Conservation (phyloP, 352 stramenopile species). For the Vaucheria bursata region DNA sequence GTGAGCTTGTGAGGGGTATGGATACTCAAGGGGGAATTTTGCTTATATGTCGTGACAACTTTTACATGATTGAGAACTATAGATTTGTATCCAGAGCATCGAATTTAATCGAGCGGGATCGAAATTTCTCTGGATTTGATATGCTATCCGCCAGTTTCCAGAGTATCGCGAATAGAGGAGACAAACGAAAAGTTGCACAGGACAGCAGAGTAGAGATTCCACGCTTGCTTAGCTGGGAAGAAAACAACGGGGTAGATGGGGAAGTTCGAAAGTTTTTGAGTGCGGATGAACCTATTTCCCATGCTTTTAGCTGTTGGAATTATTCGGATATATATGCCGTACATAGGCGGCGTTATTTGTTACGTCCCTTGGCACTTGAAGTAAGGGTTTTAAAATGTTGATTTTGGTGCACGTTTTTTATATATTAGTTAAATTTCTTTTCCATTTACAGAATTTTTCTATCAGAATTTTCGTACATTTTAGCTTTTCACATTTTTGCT, state of each 20-base stretch:
- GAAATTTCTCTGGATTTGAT: no score
- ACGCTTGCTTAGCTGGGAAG: neutral
- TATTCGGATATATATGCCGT: slow-evolving; percentile 52
- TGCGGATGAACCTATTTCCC: neutral
- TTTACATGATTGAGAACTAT: slow-evolving; percentile 31
- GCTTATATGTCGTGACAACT: neutral
- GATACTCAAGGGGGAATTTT: neutral
- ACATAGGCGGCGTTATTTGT: slow-evolving; percentile 61
- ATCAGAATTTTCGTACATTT: no score
- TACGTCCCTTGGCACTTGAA: slow-evolving; percentile 62
- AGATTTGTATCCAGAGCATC: neutral
- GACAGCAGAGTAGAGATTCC: neutral
- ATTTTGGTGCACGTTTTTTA: no score
- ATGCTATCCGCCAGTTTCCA: neutral
- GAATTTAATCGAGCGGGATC: no score
- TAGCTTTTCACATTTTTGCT: neutral
- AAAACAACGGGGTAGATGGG: neutral
- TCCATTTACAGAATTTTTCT: no score
- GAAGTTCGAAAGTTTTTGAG: neutral
- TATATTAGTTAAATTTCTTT: no score
- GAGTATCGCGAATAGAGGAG: neutral
- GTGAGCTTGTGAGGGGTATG: slow-evolving; percentile 11
- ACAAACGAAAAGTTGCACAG: neutral
- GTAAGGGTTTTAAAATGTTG: no score
- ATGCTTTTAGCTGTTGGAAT: slow-evolving; percentile 9